Evolutionary conservation across 139 green algal species (phyloP).

Genomic region (Asterochloris sp.): DNA sequence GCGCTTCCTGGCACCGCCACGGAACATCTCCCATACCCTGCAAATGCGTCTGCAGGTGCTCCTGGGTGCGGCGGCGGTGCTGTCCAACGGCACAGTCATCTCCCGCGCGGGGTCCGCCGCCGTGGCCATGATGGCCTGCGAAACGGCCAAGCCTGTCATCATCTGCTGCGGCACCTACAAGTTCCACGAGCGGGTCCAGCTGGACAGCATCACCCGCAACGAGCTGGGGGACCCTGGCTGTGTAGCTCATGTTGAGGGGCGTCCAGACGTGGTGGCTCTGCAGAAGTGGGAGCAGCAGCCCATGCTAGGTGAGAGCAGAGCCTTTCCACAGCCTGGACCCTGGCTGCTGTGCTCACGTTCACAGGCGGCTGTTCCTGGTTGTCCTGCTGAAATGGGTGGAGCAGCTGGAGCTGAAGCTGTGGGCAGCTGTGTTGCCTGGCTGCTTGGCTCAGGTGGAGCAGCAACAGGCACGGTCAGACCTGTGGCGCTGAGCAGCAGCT

Average conservation of each 20-base stretch:
- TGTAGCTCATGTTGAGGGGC: conserved; percentile 42
- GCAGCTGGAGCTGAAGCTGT: neutral
- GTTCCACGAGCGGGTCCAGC: conserved; percentile 79
- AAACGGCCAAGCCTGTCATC: conserved; percentile 70
- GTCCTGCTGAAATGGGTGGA: neutral
- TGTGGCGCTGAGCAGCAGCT: no score
- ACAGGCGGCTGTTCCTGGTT: neutral
- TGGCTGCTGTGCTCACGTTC: no score
- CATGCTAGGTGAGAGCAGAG: conserved; percentile 10
- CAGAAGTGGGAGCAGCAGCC: conserved; percentile 22
- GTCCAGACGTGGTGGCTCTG: conserved; percentile 30
- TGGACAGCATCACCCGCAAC: conserved; percentile 93
- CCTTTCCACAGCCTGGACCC: no score
- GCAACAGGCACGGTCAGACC: no score
- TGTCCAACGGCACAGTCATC: conserved; percentile 92
- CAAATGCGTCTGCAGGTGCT: conserved; percentile 52
- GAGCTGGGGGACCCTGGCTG: conserved; percentile 84
- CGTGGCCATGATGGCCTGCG: conserved; percentile 75
- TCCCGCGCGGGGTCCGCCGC: conserved; percentile 74
- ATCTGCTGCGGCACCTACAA: conserved; percentile 96
- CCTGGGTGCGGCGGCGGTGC: conserved; percentile 84
- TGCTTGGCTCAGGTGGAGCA: no score
- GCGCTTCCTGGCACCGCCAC: no score
- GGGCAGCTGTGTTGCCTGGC: no score
- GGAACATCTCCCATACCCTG: no score